Evolutionary conservation across 2,329 filamentous ascomycete species (phyloP).

Genomic region (Ophiostoma ips): DNA sequence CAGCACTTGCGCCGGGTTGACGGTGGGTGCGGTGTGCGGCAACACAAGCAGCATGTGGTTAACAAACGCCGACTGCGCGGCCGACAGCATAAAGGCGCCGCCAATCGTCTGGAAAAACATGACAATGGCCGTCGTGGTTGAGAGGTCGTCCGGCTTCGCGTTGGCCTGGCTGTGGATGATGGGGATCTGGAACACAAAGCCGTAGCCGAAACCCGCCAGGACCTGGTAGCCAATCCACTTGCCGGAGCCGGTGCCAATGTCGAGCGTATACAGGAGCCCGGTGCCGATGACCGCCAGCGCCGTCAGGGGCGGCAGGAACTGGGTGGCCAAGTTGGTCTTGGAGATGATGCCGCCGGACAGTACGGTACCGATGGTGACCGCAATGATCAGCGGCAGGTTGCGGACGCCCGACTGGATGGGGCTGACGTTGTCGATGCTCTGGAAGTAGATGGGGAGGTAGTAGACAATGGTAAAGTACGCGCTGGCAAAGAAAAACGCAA

Average conservation of each 20-base stretch:
- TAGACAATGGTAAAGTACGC: constrained; percentile 30
- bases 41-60: constrained; percentile 22
- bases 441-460: constrained; percentile 38
- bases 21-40: constrained; percentile 11
- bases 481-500: constrained; percentile 28
- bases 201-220: constrained; percentile 30
- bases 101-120: constrained; percentile 31
- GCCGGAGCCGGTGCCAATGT: constrained; percentile 18
- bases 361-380: constrained; percentile 24
- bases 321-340: constrained; percentile 19
- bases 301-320: constrained; percentile 21
- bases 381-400: constrained; percentile 27
- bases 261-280: constrained; percentile 26
- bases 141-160: constrained; percentile 22
- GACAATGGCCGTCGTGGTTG: constrained; percentile 26
- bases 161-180: constrained; percentile 25
- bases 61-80: constrained; percentile 26
- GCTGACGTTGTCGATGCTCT: constrained; percentile 28
- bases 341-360: constrained; percentile 22
- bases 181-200: constrained; percentile 31
- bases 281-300: constrained; percentile 23
- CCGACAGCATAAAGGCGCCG: constrained; percentile 33
- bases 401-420: constrained; percentile 25
- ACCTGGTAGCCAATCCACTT: constrained; percentile 36
- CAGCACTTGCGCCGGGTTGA: constrained; percentile 16